phyloP scores from a whole-genome alignment of 257 asterid species.

The Salvia hispanica region DNA sequence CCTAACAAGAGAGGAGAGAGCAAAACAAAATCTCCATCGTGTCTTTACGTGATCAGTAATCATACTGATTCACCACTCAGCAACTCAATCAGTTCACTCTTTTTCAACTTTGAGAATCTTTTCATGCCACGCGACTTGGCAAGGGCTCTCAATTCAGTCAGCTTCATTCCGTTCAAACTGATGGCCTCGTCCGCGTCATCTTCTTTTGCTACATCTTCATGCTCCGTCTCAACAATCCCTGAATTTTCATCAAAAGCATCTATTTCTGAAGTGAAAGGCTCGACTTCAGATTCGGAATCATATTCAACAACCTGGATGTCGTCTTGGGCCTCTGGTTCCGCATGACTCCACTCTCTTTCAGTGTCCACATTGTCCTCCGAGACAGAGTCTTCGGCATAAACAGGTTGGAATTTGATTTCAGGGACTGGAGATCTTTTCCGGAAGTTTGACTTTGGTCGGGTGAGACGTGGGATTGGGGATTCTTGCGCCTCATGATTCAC shows the following conservation, averaged over 20 bases:
- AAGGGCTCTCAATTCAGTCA: slow-evolving; percentile 61
- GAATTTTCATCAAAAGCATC: slow-evolving; percentile 41
- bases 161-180: slow-evolving; percentile 50
- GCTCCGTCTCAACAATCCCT: slow-evolving; percentile 40
- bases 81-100: slow-evolving; percentile 54
- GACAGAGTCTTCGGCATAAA: slow-evolving; percentile 37
- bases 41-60: not conserved
- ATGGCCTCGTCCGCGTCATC: slow-evolving; percentile 25
- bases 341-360: slow-evolving; percentile 22
- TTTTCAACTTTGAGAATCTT: slow-evolving; percentile 70
- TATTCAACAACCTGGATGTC: slow-evolving; percentile 38
- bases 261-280: slow-evolving; percentile 36
- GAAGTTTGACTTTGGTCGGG: slow-evolving; percentile 80
- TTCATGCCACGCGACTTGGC: slow-evolving; percentile 76
- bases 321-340: slow-evolving; percentile 36
- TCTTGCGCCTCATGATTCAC: slow-evolving; percentile 46
- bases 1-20: slow-evolving; percentile 14
- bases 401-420: slow-evolving; percentile 56
- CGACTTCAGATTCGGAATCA: slow-evolving; percentile 46
- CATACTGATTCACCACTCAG: slow-evolving; percentile 32
- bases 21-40: slow-evolving; percentile 16
- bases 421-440: slow-evolving; percentile 80
- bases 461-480: slow-evolving; percentile 42
- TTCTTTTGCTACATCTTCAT: slow-evolving; percentile 30
- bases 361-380: slow-evolving; percentile 29